A percentile compares a stretch with the other conserved stretches of the same genome.
Evolutionary conservation across 2,329 filamentous ascomycete genomes (phyloP).

Genomic region (Phialophora tarda): DNA sequence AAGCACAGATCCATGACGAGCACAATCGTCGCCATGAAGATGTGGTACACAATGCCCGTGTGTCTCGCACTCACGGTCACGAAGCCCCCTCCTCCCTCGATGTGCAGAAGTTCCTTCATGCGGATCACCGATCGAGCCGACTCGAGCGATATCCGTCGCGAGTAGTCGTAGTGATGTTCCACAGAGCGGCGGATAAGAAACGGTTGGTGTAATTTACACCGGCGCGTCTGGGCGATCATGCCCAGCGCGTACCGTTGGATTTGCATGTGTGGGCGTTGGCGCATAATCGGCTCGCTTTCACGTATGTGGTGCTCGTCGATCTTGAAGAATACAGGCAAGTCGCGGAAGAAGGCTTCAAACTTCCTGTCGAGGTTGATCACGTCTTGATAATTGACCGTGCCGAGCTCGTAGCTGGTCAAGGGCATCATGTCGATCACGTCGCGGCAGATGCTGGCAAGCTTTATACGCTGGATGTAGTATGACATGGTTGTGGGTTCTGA

Average conservation of each 20-base stretch:
- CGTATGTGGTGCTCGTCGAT: constrained; percentile 44
- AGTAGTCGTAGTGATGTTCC: constrained; percentile 47
- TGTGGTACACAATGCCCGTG: constrained; percentile 46
- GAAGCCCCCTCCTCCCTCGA: constrained; percentile 39
- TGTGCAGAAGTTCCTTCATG: constrained; percentile 46
- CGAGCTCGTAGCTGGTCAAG: constrained; percentile 39
- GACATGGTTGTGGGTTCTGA: constrained; percentile 53
- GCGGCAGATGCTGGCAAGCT: constrained; percentile 49
- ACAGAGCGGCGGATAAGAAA: constrained; percentile 49
- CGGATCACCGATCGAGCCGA: constrained; percentile 49
- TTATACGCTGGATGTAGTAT: constrained; percentile 53
- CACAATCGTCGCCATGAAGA: constrained; percentile 49
- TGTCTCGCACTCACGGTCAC: constrained; percentile 34
- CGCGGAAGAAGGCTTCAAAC: constrained; percentile 43
- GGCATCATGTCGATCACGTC: constrained; percentile 48
- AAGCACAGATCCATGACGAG: constrained; percentile 49
- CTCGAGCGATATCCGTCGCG: constrained; percentile 46
- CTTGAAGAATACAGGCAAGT: constrained; percentile 48
- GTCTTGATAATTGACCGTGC: constrained; percentile 46
- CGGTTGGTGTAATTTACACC: constrained; percentile 49
- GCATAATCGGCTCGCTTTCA: constrained; percentile 42
- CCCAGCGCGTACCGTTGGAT: constrained; percentile 48
- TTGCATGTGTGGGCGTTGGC: constrained; percentile 42
- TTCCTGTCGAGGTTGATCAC: constrained; percentile 48
- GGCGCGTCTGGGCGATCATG: constrained; percentile 45